These are phyloP conservation scores for Botrytis pseudocinerea DNA, from an alignment of 2,329 filamentous ascomycete genomes.

Conservation along the genomic window DNA sequence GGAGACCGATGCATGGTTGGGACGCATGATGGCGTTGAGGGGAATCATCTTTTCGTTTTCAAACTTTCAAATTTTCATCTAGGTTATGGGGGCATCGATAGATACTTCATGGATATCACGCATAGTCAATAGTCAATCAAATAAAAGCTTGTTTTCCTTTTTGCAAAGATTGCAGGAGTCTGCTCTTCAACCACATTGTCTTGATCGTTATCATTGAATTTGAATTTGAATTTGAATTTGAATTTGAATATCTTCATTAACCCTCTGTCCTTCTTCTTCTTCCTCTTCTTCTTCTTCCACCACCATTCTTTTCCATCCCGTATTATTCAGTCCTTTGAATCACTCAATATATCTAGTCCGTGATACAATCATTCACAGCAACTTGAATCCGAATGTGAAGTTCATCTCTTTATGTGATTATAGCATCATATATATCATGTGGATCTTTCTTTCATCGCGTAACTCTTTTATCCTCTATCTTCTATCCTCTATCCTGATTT, in stretches of 20 bases:
- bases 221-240: too few relatives aligned
- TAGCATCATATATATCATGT: too few relatives aligned
- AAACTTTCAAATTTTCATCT: neutral
- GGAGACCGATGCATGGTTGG: neutral
- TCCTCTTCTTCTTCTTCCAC: too few relatives aligned
- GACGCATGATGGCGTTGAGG: constrained; percentile 1
- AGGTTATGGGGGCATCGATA: neutral
- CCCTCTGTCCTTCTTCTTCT: too few relatives aligned
- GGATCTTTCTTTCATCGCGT: too few relatives aligned
- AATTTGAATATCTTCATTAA: neutral
- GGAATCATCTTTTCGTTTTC: neutral
- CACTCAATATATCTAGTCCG: neutral
- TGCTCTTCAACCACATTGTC: neutral
- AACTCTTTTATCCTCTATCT: too few relatives aligned
- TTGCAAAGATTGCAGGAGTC: neutral
- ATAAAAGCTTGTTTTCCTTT: neutral
- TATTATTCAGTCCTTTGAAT: neutral
- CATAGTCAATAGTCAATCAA: neutral
- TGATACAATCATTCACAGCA: neutral
- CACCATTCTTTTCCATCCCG: neutral
- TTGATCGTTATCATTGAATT: neutral
- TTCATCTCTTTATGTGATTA: too few relatives aligned
- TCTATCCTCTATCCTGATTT: fast-evolving
- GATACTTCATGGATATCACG: neutral
- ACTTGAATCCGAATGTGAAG: neutral